Conservation (phyloP, 805 yeast species). For the Metschnikowia aberdeeniae region DNA sequence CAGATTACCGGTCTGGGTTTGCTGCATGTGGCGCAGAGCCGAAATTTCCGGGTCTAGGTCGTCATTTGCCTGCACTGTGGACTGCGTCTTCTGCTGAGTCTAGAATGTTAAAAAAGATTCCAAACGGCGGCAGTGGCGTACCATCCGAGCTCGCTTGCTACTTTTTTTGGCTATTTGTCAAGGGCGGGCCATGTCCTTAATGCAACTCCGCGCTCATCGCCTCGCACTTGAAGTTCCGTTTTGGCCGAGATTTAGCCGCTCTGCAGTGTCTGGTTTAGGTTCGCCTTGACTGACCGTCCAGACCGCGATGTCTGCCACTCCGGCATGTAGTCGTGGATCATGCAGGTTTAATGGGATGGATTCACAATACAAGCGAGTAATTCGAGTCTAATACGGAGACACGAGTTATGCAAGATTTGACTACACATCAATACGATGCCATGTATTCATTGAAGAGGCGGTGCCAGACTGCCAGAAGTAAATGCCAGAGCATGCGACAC, state of each 20-base stretch:
- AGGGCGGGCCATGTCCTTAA: neutral
- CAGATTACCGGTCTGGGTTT: neutral
- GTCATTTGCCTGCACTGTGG: neutral
- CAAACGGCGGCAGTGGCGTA: too few species aligned
- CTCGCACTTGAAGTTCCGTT: neutral
- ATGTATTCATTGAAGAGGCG: neutral
- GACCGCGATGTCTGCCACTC: neutral
- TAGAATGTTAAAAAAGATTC: too few species aligned
- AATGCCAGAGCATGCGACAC: neutral
- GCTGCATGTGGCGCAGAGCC: too few species aligned
- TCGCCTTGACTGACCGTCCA: neutral
- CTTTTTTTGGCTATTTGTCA: neutral
- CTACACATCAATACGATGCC: neutral
- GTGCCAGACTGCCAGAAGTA: neutral
- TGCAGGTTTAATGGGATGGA: too few species aligned
- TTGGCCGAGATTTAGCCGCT: neutral
- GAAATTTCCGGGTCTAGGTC: too few species aligned
- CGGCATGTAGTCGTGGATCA: too few species aligned
- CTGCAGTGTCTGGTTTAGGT: neutral
- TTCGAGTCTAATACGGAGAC: too few species aligned
- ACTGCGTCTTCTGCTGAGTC: neutral
- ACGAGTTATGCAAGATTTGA: neutral
- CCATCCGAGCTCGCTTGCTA: too few species aligned
- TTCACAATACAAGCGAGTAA: too few species aligned
- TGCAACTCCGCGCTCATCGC: slow-evolving; percentile 1